Percentiles rank a stretch among this genome's conserved stretches.
Evolutionary conservation across 1,139 yeast genomes (phyloP).

Genomic region (Meyerozyma carpophila): DNA sequence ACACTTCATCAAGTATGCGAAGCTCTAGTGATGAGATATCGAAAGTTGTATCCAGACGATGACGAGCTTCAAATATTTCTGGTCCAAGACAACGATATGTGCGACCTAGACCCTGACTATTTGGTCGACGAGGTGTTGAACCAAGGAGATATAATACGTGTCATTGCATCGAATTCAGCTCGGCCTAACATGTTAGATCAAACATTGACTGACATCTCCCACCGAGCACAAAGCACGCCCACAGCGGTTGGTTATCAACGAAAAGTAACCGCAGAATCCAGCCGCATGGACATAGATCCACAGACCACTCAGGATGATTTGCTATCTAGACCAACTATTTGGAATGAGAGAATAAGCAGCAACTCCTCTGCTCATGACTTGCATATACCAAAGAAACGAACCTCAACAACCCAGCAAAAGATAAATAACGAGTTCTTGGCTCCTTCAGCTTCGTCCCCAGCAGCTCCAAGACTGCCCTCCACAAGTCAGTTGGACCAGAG

Average conservation of each 20-base stretch:
- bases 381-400: neutral
- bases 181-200: neutral
- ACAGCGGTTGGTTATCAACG: neutral
- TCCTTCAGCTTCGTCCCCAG: neutral
- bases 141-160: conserved; percentile 50
- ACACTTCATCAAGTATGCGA: conserved; percentile 6
- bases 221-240: neutral
- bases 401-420: neutral
- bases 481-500: conserved; percentile 11
- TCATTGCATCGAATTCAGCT: conserved; percentile 35
- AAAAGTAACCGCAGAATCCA: neutral
- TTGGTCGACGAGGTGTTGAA: conserved; percentile 56
- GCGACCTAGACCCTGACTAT: conserved; percentile 78
- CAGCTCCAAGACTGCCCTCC: neutral
- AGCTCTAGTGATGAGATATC: conserved; percentile 27
- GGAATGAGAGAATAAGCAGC: neutral
- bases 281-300: neutral
- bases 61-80: conserved; percentile 46
- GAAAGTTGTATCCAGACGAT: conserved; percentile 59
- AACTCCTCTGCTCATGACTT: neutral
- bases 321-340: neutral
- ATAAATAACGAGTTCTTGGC: neutral
- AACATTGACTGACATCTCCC: neutral
- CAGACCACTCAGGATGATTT: neutral
- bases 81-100: conserved; percentile 58